Evolutionary conservation across 2,329 filamentous ascomycete genomes (phyloP), one percentile per base, ranked within the genome.

Genomic region (Bertia moriformis): DNA sequence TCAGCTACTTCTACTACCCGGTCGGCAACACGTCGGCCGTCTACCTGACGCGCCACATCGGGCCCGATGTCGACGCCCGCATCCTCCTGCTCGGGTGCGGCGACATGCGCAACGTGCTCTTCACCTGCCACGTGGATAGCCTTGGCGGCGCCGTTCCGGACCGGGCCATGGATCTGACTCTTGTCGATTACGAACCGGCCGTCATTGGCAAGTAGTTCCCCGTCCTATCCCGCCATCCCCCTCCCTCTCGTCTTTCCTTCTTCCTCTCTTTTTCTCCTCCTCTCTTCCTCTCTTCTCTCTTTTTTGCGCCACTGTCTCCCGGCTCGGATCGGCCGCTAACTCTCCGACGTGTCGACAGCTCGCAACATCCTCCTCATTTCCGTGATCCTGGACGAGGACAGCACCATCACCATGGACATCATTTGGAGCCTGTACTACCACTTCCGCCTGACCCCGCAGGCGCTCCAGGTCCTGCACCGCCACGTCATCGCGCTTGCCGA

Each of bases 401-500:
- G 53, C 1, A 45, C 44, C 17, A 30, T 50, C 18, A 42, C 48
- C 12, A 38, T 43, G 1, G 50, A 58, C 2, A 39, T 46, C 4
- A 51, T 67, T 3, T 77, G 71, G 71, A 61, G 69, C 41, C 53
- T 71, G 24, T 78, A 71, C 52, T 74, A 74, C 49, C 60, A 75
- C 44, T 46, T 69, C 3, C 62, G 59, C 27, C 43, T 78, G 4
- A 58, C 63, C 37, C 43, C 55, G 0, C 35, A 50, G 2, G 55
- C 63, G 2, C 45, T 61, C 0, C 18, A 48, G 1, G 17, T 62
- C 3, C 49, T 77, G 2, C 40, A 50, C 2, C 17, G 41, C 1
- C 70, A 75, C 40, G 54, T 61, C 0, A 48, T 55, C 15, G 66
- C 65, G 45, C 54, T 78, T 0, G 29, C 59, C 2, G 44, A 41